These are phyloP conservation scores for Abelmoschus esculentus DNA, from an alignment of 345 rosid genomes.

Conservation along the genomic window DNA sequence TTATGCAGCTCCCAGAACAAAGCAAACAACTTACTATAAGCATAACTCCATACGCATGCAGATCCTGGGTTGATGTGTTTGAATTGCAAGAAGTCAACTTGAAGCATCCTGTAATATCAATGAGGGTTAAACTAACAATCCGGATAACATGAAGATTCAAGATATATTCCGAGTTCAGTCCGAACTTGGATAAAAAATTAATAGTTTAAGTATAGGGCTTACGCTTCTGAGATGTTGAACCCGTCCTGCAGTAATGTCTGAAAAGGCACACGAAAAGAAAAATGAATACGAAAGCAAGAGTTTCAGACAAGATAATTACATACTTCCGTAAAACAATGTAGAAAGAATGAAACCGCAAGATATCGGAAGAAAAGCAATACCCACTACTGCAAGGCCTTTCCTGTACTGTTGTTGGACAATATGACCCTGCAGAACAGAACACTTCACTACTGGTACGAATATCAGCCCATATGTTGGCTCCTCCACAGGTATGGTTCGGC, in stretches of 20 bases:
- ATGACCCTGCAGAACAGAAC: slow-evolving; percentile 65
- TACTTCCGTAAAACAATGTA: too few relatives aligned
- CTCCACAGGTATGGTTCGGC: slow-evolving; percentile 82
- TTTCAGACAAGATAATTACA: too few relatives aligned
- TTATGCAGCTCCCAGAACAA: not conserved
- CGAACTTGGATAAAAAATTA: not conserved
- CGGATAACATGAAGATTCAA: not conserved
- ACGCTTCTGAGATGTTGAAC: slow-evolving; percentile 75
- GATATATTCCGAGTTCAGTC: not conserved
- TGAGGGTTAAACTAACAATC: slow-evolving; percentile 14
- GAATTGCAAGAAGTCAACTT: slow-evolving; percentile 70
- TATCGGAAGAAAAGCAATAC: slow-evolving; percentile 26
- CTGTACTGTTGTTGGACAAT: slow-evolving; percentile 43
- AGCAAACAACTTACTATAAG: slow-evolving; percentile 54
- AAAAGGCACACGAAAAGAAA: slow-evolving; percentile 17
- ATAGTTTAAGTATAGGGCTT: slow-evolving; percentile 20
- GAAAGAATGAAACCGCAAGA: too few relatives aligned
- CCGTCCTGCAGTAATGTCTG: slow-evolving; percentile 83
- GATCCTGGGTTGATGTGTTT: slow-evolving; percentile 58
- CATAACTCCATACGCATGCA: slow-evolving; percentile 76
- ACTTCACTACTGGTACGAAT: slow-evolving; percentile 52
- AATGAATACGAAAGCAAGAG: not conserved
- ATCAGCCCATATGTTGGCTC: slow-evolving; percentile 93
- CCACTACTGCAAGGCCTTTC: slow-evolving; percentile 42
- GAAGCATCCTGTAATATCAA: slow-evolving; percentile 63